Evolutionary conservation across 2,329 filamentous ascomycete genomes (phyloP), one percentile per base, ranked within the genome.

Genomic region (Metarhizium sp.): DNA sequence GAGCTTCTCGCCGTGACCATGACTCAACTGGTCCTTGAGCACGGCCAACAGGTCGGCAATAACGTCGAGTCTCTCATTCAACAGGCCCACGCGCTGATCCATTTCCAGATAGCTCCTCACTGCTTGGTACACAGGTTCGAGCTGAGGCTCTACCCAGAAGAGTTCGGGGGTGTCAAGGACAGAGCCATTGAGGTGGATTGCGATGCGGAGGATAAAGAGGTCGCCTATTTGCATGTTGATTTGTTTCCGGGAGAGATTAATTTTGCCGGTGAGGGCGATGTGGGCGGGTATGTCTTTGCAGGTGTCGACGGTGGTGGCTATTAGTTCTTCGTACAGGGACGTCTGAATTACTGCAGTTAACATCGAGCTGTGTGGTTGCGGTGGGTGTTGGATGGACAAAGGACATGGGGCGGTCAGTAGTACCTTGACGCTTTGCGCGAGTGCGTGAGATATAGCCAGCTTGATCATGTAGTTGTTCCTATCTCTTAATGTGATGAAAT

Each of bases 161-260:
- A 99, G 80, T 73, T 99, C 94, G 0, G 94, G 94, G 10, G 92
- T 95, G 70, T 99, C 94, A 43, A 99, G 85, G 6, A 99, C 92
- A 34, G 90, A 95, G 38, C 94, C 94, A 70, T 97, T 96, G 52
- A 99, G 80, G 73, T 99, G 95, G 66, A 99, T 97, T 70, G 94
- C 96, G 75, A 99, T 97, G 58, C 94, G 85, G 36, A 99, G 77
- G 67, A 99, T 97, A 72, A 99, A 99, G 54, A 99, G 82, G 74
- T 99, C 92, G 69, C 94, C 94, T 58, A 99, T 96, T 73, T 97
- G 92, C 92, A 97, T 97, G 77, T 97, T 97, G 77, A 99, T 96
- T 69, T 97, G 85, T 57, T 85, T 84, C 47, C 92, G 85, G 57
- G 86, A 90, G 57, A 99, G 82, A 55, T 89, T 86, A 66, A 99